Evolutionary conservation across 2,329 filamentous ascomycete species (phyloP).

Genomic region (Ophiocordyceps robertsii): DNA sequence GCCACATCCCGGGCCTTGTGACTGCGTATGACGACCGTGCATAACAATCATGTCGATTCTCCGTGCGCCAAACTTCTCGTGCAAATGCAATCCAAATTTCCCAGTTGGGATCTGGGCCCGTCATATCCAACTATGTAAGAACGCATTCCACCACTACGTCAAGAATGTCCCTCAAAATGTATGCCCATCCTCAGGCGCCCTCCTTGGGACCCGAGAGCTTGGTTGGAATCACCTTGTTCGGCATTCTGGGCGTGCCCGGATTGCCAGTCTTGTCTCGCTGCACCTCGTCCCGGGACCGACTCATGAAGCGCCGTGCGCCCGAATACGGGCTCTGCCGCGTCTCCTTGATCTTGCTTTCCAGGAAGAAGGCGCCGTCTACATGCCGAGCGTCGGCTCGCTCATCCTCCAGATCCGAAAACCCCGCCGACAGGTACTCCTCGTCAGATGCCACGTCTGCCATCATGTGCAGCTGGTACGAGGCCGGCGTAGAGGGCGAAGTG

Average conservation of each 20-base stretch:
- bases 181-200: conserved; percentile 11
- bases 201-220: conserved; percentile 21
- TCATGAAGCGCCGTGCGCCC: conserved; percentile 15
- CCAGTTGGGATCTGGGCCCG: background rate
- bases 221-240: conserved; percentile 17
- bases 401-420: conserved; percentile 68
- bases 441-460: conserved; percentile 55
- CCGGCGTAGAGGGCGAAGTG: conserved; percentile 59
- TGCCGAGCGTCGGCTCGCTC: conserved; percentile 28
- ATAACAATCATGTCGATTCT: too few species aligned
- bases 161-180: background rate
- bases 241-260: conserved; percentile 28
- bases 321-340: conserved; percentile 41
- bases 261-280: conserved; percentile 19
- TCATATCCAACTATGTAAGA: background rate
- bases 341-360: conserved; percentile 49
- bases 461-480: conserved; percentile 39
- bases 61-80: too few species aligned
- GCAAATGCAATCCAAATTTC: too few species aligned
- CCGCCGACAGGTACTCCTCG: conserved; percentile 60
- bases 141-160: background rate
- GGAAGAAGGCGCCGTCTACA: conserved; percentile 36
- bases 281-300: conserved; percentile 20
- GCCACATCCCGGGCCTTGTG: too few species aligned
- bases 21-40: too few species aligned